Conservation (phyloP, 495 filamentous ascomycete species). For the Cercophora samala region DNA sequence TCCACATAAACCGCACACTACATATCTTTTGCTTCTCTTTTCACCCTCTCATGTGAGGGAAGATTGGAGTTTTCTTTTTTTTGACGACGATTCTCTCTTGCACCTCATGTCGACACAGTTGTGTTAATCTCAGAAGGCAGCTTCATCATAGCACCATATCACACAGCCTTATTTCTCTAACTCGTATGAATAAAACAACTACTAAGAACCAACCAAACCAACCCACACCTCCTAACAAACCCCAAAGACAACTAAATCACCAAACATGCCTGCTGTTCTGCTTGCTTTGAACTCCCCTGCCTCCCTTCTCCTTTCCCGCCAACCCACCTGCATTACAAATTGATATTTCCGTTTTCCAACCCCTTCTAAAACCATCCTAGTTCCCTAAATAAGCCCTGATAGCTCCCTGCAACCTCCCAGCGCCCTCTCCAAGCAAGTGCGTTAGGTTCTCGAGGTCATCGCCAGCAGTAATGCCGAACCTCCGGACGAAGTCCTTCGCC, state of each 20-base stretch:
- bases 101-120: too few species aligned
- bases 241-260: slow-evolving; percentile 4
- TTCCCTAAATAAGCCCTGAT: slow-evolving; percentile 73
- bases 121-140: too few species aligned
- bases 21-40: neutral
- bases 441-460: slow-evolving; percentile 92
- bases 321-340: neutral
- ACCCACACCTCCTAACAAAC: neutral
- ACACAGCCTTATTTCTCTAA: neutral
- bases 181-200: neutral
- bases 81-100: neutral
- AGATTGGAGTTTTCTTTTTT: neutral
- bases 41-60: neutral
- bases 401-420: slow-evolving; percentile 79
- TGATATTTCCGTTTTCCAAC: slow-evolving; percentile 4
- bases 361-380: slow-evolving; percentile 21
- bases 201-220: neutral
- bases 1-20: slow-evolving; percentile 24
- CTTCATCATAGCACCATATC: neutral
- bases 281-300: neutral
- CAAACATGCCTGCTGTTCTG: slow-evolving; percentile 7
- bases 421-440: slow-evolving; percentile 77
- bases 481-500: slow-evolving; percentile 89
- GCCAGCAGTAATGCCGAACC: slow-evolving; percentile 90
- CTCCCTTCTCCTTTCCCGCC: neutral